Conservation (phyloP, 768 basidiomycete genomes). For the Phlebiopsis flavidoalba region DNA sequence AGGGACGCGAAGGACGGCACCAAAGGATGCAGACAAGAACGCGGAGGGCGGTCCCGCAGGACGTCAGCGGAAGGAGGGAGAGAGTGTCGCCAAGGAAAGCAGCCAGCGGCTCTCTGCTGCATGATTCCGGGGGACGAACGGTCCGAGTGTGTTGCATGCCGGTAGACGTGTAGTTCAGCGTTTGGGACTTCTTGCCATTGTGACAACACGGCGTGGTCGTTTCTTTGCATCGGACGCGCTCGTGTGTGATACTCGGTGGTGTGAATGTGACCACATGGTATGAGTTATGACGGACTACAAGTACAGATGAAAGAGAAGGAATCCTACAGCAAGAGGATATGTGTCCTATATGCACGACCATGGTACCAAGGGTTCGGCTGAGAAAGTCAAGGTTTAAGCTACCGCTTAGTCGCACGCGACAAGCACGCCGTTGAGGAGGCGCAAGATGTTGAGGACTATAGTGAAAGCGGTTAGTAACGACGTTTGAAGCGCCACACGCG, state of each 20-base stretch:
- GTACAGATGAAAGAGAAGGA: not conserved
- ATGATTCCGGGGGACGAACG: too few species aligned
- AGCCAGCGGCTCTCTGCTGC: too few species aligned
- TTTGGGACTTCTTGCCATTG: too few species aligned
- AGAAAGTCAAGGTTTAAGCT: too few species aligned
- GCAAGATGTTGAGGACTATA: constrained; percentile 79
- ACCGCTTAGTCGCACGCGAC: not conserved
- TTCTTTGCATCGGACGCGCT: too few species aligned
- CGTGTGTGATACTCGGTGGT: too few species aligned
- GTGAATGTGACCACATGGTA: too few species aligned
- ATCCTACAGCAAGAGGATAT: not conserved
- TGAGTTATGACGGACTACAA: not conserved
- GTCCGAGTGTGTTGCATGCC: not conserved
- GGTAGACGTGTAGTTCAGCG: too few species aligned
- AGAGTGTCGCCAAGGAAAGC: not conserved
- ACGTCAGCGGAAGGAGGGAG: not conserved
- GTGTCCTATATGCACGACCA: not conserved
- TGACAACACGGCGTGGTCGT: too few species aligned
- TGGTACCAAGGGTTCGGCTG: not conserved
- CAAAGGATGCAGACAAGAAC: not conserved
- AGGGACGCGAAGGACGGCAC: not conserved
- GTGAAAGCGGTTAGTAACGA: not conserved
- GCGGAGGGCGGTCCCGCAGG: not conserved
- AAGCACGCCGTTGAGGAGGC: constrained; percentile 61
- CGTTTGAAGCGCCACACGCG: not conserved